Evolutionary conservation across 2,329 filamentous ascomycete genomes (phyloP), one percentile per base, ranked within the genome.

Genomic region (Microsporum canis): DNA sequence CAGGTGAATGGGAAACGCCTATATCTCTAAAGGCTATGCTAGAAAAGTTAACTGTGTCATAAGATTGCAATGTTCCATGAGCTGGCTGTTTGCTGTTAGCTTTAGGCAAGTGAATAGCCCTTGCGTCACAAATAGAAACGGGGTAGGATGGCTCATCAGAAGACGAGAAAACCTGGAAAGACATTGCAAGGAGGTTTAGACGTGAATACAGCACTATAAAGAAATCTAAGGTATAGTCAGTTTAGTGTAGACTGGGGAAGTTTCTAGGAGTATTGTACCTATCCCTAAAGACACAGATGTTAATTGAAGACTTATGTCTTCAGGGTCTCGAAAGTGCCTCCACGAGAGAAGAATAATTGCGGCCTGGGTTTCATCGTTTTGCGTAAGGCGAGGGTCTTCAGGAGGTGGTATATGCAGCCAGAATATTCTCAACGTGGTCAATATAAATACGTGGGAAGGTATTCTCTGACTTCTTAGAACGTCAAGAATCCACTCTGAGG

Each of bases 401-500:
- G 71, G 61, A 27, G 68, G 66, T 5, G 64, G 69, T 17, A 80
- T 64, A 60, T 74, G 71, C 60, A 81, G 67, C 66, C 79, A 73
- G 31, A 79, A 69, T 3, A 86, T 65, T 55, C 75, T 76, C 3
- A 74, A 76, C 0, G 80, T 80, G 0, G 83, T 85, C 55, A 85
- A 68, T 38, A 85, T 71, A 58, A 80, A 81, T 56, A 82, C 68
- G 27, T 77, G 74, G 33, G 75, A 72, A 12, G 69, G 66, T 55
- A 76, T 71, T 3, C 65, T 69, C 8, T 75, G 71, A 63, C 80
- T 77, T 59, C 71, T 68, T 63, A 75, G 74, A 23, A 83, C 66
- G 64, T 83, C 81, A 39, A 86, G 67, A 47, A 85, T 79, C 80
- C 82, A 84, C 62, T 80, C 75, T 4, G 72, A 72, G 41, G 70